These are phyloP conservation scores for Fusarium sublunatum DNA, from an alignment of 2,329 filamentous ascomycete species.

Conservation along the genomic window DNA sequence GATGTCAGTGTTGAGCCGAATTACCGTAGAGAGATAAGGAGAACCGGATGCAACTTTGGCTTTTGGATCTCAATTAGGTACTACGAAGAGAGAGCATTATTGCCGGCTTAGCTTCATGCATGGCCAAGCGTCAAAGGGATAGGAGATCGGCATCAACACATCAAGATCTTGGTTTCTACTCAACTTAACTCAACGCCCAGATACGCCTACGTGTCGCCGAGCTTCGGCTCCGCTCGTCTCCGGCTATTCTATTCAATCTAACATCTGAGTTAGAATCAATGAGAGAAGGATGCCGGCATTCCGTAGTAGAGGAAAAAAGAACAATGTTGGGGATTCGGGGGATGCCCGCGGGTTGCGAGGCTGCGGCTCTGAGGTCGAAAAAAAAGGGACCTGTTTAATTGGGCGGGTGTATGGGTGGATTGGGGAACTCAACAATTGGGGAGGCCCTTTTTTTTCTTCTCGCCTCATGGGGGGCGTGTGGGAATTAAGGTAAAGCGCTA, in stretches of 20 bases:
- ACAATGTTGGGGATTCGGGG: conserved; percentile 46
- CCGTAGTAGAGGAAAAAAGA: neutral
- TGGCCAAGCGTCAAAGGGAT: neutral
- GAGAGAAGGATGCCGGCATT: conserved; percentile 8
- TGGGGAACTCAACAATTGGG: conserved; percentile 50
- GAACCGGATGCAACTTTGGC: conserved; percentile 23
- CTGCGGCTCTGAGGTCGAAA: conserved; percentile 40
- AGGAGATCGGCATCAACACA: conserved; percentile 3
- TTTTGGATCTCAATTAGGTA: neutral
- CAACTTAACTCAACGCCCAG: conserved; percentile 6
- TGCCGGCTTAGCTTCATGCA: neutral
- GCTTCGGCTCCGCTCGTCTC: conserved; percentile 21
- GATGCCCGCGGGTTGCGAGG: conserved; percentile 39
- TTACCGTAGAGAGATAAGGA: conserved; percentile 4
- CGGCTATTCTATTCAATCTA: neutral
- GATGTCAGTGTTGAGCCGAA: conserved; percentile 24
- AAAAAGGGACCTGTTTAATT: conserved; percentile 29
- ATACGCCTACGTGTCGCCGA: conserved; percentile 14
- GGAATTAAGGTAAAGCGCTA: conserved; percentile 40
- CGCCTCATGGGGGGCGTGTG: conserved; percentile 15
- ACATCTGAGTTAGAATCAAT: neutral
- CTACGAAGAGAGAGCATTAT: neutral
- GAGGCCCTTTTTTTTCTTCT: conserved; percentile 30
- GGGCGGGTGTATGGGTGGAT: conserved; percentile 23
- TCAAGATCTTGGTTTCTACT: neutral